A percentile compares a stretch with the other conserved stretches of the same genome.
These are phyloP conservation scores for Aphanocladium album DNA, from an alignment of 2,329 filamentous ascomycete species.

Conservation along the genomic window DNA sequence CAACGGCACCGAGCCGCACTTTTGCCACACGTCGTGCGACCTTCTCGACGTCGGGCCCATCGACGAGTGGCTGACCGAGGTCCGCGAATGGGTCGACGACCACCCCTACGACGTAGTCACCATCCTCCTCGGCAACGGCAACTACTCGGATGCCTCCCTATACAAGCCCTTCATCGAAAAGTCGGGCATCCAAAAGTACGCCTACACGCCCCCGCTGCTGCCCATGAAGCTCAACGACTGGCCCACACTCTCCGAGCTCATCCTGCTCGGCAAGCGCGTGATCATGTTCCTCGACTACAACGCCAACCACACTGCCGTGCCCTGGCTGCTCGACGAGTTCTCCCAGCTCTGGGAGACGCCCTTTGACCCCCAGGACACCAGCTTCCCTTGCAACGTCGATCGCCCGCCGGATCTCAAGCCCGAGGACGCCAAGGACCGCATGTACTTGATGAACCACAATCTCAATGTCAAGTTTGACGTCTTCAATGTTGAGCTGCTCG, in stretches of 20 bases:
- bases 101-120: constrained; percentile 87
- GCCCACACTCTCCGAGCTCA: constrained; percentile 77
- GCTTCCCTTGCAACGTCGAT: constrained; percentile 74
- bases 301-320: constrained; percentile 70
- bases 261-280: constrained; percentile 63
- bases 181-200: constrained; percentile 66
- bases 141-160: constrained; percentile 58
- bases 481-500: constrained; percentile 57
- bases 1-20: constrained; percentile 53
- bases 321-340: constrained; percentile 86
- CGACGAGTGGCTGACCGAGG: constrained; percentile 63
- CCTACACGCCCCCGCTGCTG: constrained; percentile 66
- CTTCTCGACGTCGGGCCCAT: constrained; percentile 77
- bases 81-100: constrained; percentile 65
- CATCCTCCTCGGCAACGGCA: constrained; percentile 78
- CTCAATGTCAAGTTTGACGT: constrained; percentile 73
- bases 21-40: constrained; percentile 82
- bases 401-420: constrained; percentile 63
- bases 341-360: constrained; percentile 86
- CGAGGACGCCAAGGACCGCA: constrained; percentile 51
- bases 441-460: constrained; percentile 90
- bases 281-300: constrained; percentile 82
- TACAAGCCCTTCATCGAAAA: constrained; percentile 66
- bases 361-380: constrained; percentile 61
- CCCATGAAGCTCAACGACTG: constrained; percentile 72